A percentile compares a stretch with the other conserved stretches of the same genome.
Evolutionary conservation across 495 filamentous ascomycete genomes (phyloP).

Genomic region (Neurospora discreta): DNA sequence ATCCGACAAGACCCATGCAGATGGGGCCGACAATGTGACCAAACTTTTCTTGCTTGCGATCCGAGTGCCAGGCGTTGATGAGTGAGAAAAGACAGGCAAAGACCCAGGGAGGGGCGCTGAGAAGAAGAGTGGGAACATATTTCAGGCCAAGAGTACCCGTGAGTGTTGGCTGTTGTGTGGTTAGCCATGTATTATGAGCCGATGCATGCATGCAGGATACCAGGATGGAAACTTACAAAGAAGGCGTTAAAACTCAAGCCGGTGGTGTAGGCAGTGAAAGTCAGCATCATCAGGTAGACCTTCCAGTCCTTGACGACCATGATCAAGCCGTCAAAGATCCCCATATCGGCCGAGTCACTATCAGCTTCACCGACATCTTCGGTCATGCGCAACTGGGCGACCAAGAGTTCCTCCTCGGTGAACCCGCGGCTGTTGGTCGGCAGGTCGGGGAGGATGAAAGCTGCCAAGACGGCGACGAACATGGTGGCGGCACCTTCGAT

Average conservation of each 20-base stretch:
- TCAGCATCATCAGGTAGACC: conserved; percentile 43
- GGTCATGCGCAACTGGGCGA: conserved; percentile 57
- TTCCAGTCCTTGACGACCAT: conserved; percentile 61
- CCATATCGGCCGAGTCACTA: conserved; percentile 44
- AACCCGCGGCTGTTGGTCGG: conserved; percentile 61
- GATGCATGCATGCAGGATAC: conserved; percentile 35
- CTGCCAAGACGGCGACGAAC: conserved; percentile 30
- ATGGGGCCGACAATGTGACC: conserved; percentile 62
- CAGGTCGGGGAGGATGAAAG: conserved; percentile 60
- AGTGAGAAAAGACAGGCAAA: conserved; percentile 60
- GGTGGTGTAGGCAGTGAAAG: conserved; percentile 29
- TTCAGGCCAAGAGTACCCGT: conserved; percentile 60
- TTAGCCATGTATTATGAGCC: conserved; percentile 39
- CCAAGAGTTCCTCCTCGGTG: conserved; percentile 51
- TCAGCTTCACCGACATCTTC: conserved; percentile 72
- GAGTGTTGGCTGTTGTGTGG: conserved; percentile 63
- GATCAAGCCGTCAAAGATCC: conserved; percentile 52
- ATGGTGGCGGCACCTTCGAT: conserved; percentile 55
- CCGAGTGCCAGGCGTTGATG: conserved; percentile 63
- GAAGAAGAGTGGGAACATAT: conserved; percentile 57
- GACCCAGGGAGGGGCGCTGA: conserved; percentile 64
- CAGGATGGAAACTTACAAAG: conserved; percentile 35
- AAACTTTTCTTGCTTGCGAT: conserved; percentile 61
- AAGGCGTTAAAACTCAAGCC: conserved; percentile 38
- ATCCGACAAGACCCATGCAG: conserved; percentile 54